Conservation (phyloP, 192 early-diverging fungal species). For the Coemansia sp. region DNA sequence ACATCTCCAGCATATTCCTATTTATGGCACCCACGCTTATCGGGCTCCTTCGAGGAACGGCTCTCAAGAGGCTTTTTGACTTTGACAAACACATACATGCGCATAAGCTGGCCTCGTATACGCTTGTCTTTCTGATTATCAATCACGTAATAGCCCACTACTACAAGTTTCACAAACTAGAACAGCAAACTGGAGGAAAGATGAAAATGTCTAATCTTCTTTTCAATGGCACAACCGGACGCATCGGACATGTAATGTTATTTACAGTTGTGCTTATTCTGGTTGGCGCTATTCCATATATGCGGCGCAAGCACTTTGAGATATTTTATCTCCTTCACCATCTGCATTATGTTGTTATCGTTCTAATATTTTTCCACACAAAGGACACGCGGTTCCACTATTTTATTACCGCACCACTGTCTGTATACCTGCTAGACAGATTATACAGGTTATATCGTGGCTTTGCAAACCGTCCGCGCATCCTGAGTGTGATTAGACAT, state of each 20-base stretch:
- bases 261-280: conserved; percentile 13
- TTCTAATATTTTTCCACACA: conserved; percentile 70
- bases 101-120: conserved; percentile 74
- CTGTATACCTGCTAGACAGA: conserved; percentile 68
- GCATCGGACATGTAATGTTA: conserved; percentile 65
- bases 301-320: conserved; percentile 58
- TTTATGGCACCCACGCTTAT: conserved; percentile 80
- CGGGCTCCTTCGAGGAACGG: conserved; percentile 65
- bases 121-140: conserved; percentile 63
- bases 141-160: conserved; percentile 71
- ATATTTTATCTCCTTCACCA: conserved; percentile 84
- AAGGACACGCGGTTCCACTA: conserved; percentile 71
- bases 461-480: conserved; percentile 59
- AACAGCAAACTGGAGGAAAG: conserved; percentile 21
- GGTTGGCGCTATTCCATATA: conserved; percentile 19
- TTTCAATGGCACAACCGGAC: conserved; percentile 61
- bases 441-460: conserved; percentile 67
- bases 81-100: conserved; percentile 81
- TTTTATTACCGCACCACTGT: conserved; percentile 63
- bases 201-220: conserved; percentile 48
- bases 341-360: conserved; percentile 73
- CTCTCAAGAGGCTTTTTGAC: conserved; percentile 62
- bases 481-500: conserved; percentile 80
- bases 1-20: conserved; percentile 57
- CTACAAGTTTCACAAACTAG: conserved; percentile 61